Percentiles rank a stretch among this genome's conserved stretches.
phyloP scores from a whole-genome alignment of 2,329 filamentous ascomycete species.

The Pezicula rhizophila region DNA sequence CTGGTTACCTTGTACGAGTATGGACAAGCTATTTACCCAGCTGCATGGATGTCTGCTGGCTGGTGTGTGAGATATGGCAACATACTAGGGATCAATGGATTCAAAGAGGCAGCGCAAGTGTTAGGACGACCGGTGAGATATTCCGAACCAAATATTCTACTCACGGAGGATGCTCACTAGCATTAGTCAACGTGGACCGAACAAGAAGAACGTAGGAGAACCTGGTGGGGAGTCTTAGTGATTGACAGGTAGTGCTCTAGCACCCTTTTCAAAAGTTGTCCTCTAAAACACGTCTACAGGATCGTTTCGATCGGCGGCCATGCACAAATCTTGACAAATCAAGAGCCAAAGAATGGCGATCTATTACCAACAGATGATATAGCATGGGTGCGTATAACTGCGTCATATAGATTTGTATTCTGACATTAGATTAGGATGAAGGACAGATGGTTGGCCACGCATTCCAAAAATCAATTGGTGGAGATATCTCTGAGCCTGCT shows the following conservation, averaged over 20 bases:
- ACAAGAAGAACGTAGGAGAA: constrained; percentile 38
- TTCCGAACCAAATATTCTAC: background rate
- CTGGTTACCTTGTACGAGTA: constrained; percentile 42
- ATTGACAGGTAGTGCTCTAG: constrained; percentile 32
- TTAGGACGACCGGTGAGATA: constrained; percentile 30
- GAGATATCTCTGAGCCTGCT: constrained; percentile 37
- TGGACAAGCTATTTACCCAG: constrained; percentile 43
- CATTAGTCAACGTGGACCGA: constrained; percentile 39
- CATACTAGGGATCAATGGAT: constrained; percentile 36
- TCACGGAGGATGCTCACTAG: background rate
- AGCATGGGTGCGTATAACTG: constrained; percentile 30
- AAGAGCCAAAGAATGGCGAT: constrained; percentile 21
- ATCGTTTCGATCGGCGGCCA: constrained; percentile 25
- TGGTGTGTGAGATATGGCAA: constrained; percentile 39
- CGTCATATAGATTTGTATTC: background rate
- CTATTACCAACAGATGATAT: constrained; percentile 27
- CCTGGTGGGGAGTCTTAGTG: constrained; percentile 44
- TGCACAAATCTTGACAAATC: constrained; percentile 21
- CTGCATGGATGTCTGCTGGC: constrained; percentile 42
- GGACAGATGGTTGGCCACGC: constrained; percentile 27
- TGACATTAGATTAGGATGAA: constrained; percentile 25
- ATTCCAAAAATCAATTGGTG: constrained; percentile 23
- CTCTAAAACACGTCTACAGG: constrained; percentile 13
- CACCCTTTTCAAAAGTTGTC: background rate
- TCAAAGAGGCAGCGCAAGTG: constrained; percentile 29